phyloP scores from a whole-genome alignment of 306 rosid genomes.

The Gillenia trifoliata region DNA sequence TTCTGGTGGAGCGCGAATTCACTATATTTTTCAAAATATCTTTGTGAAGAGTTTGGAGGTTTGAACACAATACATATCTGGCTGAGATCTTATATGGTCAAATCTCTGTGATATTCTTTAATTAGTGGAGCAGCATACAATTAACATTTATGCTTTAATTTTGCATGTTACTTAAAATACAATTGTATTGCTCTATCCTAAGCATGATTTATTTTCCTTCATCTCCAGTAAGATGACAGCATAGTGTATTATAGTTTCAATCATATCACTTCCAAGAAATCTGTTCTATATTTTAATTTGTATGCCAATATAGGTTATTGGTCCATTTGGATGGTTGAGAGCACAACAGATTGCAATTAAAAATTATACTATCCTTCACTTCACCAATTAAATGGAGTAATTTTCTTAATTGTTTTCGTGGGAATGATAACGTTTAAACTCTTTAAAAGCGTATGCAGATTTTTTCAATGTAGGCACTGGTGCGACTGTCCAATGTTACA shows the following conservation, averaged over 20 bases:
- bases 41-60: constrained; percentile 97
- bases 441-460: background rate
- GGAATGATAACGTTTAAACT: background rate
- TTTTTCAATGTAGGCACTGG: background rate
- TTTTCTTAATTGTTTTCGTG: background rate
- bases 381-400: background rate
- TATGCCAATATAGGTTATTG: background rate
- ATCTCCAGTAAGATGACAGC: background rate
- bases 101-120: background rate
- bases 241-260: background rate
- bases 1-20: constrained; percentile 95
- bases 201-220: background rate
- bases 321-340: background rate
- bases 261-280: background rate
- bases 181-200: background rate
- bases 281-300: background rate
- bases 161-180: background rate
- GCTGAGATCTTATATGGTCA: background rate
- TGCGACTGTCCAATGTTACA: background rate
- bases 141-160: background rate
- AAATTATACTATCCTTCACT: background rate
- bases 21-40: constrained; percentile 86
- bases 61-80: constrained; percentile 1
- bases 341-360: background rate
- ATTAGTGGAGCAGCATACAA: background rate